Evolutionary conservation across 2,329 filamentous ascomycete genomes (phyloP), one percentile per base, ranked within the genome.

Genomic region (Claviceps citrina): DNA sequence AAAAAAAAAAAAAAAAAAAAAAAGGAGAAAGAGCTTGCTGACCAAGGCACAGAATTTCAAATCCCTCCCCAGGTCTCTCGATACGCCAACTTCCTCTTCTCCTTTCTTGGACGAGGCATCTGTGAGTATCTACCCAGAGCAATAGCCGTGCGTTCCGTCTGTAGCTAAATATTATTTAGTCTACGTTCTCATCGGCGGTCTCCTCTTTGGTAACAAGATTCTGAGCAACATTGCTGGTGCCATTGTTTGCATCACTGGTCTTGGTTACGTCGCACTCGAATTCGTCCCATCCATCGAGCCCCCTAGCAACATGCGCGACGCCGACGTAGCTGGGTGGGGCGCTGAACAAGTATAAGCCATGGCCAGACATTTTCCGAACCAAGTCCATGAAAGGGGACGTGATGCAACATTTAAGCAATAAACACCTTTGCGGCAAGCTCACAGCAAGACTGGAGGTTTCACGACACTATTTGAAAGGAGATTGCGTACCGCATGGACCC

Each of bases 31-130:
- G n/a, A n/a, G n/a, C n/a, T n/a, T 31, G 30, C 53, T 59, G 46
- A 59, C 48, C 40, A 27, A 9, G 9, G 27, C 53, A 71, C 22
- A 36, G 91, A 98, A 64, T 93, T 96, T 67, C 82, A 94, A 63
- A 89, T 95, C 52, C 89, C 91, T 38, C 84, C 87, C 44, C 87
- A 94, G 60, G 72, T 94, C 40, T 81, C 86, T 43, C 81, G 85
- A 65, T 94, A 96, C 68, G 89, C 86, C 40, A 93, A 85, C 9
- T 98, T 98, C 70, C 79, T 96, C 63, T 96, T 96, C 70, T 93
- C 84, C 43, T 96, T 98, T 71, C 66, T 96, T 51, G 91, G 91
- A 46, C 86, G 91, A 57, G 91, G 91, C 63, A 71, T 85, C 59
- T 96, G 87, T 94, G 76, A 65, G 85, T 78, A 13, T 28, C 6